These are phyloP conservation scores for Cladophialophora carrionii DNA, from an alignment of 2,329 filamentous ascomycete genomes.

Conservation along the genomic window DNA sequence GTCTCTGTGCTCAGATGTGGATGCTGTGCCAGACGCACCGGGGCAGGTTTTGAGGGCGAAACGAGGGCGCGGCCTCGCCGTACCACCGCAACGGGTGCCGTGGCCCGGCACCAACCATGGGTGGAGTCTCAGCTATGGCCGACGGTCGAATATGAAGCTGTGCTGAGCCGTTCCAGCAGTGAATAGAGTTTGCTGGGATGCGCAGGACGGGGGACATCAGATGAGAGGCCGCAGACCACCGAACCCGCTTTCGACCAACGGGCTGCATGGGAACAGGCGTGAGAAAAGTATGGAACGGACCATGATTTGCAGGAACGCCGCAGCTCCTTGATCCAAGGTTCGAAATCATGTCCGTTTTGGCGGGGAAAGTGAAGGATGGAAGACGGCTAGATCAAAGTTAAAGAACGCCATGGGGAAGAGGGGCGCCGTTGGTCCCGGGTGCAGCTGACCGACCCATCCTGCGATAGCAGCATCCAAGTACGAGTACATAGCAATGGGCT, in stretches of 20 bases:
- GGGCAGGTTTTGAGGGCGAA: background rate
- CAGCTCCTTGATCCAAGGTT: background rate
- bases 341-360: background rate
- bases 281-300: background rate
- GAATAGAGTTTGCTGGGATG: background rate
- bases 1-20: background rate
- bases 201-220: background rate
- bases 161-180: background rate
- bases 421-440: background rate
- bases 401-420: constrained; percentile 6
- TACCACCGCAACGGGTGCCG: background rate
- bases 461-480: background rate
- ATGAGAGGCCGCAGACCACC: background rate
- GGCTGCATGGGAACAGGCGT: background rate
- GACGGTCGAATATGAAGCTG: background rate
- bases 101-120: background rate
- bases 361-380: constrained; percentile 2
- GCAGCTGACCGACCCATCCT: no score
- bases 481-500: no score
- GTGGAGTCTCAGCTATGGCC: background rate
- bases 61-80: background rate
- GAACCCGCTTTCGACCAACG: background rate
- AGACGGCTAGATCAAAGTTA: constrained; percentile 6
- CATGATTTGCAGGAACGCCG: background rate
- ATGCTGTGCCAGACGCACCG: background rate